Evolutionary conservation across 257 asterid genomes (phyloP), one percentile per base, ranked within the genome.

Genomic region (Fraxinus americana): DNA sequence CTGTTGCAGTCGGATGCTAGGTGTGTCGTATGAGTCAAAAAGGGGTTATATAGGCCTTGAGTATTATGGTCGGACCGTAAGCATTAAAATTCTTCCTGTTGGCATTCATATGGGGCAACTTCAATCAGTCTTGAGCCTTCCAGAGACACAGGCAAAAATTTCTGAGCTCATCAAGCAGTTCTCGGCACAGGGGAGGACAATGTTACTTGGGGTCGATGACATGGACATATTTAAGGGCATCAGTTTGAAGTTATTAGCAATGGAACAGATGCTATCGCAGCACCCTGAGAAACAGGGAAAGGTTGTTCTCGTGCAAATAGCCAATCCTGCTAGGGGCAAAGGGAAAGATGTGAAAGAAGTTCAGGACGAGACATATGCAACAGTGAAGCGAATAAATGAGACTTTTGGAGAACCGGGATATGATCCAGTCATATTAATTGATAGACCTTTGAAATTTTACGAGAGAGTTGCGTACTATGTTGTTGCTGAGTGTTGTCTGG

Each of bases 71-170:
- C 85, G 98, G 70, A 93, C 97, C 0, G 97, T 93, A 10, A 93
- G 96, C 81, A 91, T 93, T 83, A 93, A 93, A 74, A 93, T 93
- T 75, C 93, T 93, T n/a, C 98, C 98, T 0, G 98, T 93, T 54
- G 98, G 98, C 66, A 93, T 93, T 63, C 97, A 93, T 77, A 87
- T 93, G 98, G 94, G 90, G 1, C 98, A 89, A 88, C 97, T 93
- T 79, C 91, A 91, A 72, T 91, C 93, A 2, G 92, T 91, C 73
- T 79, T 93, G 84, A 83, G 88, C 84, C 87, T 90, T 59, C 82
- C 88, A 0, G 92, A 91, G 79, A 90, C 98, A 0, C 90, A 88
- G 85, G 79, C 85, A 2, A 93, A 90, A 83, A 93, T 93, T 14
- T 80, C 84, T 0, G 92, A 93, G 82, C 96, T 93, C 6, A 79